These are phyloP conservation scores for Monosporascus sp. DNA, from an alignment of 2,329 filamentous ascomycete genomes.

Conservation along the genomic window DNA sequence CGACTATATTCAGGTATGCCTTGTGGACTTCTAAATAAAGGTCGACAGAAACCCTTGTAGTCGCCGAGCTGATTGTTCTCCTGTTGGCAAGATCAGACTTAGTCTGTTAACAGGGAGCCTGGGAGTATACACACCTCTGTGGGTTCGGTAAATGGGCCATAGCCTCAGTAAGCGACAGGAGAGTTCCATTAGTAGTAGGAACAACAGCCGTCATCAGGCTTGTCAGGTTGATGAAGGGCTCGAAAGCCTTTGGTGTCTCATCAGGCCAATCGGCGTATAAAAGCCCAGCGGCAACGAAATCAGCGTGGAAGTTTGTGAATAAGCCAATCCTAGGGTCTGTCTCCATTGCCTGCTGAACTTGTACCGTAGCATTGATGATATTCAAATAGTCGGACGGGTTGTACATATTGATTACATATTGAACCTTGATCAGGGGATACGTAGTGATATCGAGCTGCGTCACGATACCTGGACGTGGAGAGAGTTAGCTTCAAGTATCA, in stretches of 20 bases:
- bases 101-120: not conserved
- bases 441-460: slow-evolving; percentile 13
- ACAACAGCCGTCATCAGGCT: slow-evolving; percentile 2
- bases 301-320: slow-evolving; percentile 8
- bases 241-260: slow-evolving; percentile 6
- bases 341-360: slow-evolving; percentile 14
- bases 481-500: not conserved
- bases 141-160: not conserved
- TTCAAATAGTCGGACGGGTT: slow-evolving; percentile 8
- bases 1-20: slow-evolving; percentile 1
- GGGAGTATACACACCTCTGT: not conserved
- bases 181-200: not conserved
- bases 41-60: slow-evolving; percentile 9
- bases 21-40: slow-evolving; percentile 9
- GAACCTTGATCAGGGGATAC: slow-evolving; percentile 8
- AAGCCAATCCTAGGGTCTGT: slow-evolving; percentile 9
- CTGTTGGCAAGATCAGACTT: not conserved
- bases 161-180: not conserved
- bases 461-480: slow-evolving; percentile 9
- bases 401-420: slow-evolving; percentile 13
- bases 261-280: slow-evolving; percentile 10
- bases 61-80: not conserved
- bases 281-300: slow-evolving; percentile 4
- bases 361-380: slow-evolving; percentile 5
- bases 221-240: slow-evolving; percentile 9